Evolutionary conservation across 2,329 filamentous ascomycete species (phyloP).

Genomic region (Cytospora schulzeri): DNA sequence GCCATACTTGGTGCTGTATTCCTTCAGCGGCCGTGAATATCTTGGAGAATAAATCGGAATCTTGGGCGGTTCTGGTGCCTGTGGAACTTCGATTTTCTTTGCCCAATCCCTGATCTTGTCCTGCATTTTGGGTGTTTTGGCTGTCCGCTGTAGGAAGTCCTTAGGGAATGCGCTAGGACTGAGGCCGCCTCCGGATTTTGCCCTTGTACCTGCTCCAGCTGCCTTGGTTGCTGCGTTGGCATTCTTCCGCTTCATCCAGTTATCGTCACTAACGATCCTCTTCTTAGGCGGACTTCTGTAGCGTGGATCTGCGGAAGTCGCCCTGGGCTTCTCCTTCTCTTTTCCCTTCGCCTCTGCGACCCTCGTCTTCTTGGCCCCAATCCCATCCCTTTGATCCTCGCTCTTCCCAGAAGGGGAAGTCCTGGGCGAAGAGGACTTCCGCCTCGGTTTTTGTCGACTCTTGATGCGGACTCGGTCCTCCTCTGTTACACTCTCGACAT

Average conservation of each 20-base stretch:
- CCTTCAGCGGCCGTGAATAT: conserved; percentile 27
- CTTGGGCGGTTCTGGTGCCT: conserved; percentile 42
- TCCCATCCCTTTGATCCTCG: conserved; percentile 32
- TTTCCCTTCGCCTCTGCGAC: conserved; percentile 22
- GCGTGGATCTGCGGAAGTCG: conserved; percentile 42
- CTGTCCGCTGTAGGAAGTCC: conserved; percentile 57
- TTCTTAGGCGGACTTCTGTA: conserved; percentile 74
- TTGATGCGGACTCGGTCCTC: conserved; percentile 62
- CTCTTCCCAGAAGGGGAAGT: conserved; percentile 37
- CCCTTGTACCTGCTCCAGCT: conserved; percentile 34
- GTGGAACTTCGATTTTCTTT: conserved; percentile 53
- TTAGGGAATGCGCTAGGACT: conserved; percentile 54
- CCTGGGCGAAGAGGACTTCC: conserved; percentile 29
- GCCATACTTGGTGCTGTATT: conserved; percentile 34
- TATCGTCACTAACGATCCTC: conserved; percentile 88
- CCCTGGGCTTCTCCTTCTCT: conserved; percentile 27
- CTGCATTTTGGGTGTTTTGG: conserved; percentile 57
- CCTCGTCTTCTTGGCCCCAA: conserved; percentile 25
- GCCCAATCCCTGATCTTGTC: conserved; percentile 67
- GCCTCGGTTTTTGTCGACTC: conserved; percentile 49
- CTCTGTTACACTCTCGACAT: conserved; percentile 64
- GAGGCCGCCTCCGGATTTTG: conserved; percentile 25
- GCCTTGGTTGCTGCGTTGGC: conserved; percentile 31
- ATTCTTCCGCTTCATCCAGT: conserved; percentile 68
- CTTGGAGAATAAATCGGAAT: conserved; percentile 34